Percentiles rank a stretch among this genome's conserved stretches.
Conservation (phyloP, 768 basidiomycete species). For the Tephrocybe sp. region DNA sequence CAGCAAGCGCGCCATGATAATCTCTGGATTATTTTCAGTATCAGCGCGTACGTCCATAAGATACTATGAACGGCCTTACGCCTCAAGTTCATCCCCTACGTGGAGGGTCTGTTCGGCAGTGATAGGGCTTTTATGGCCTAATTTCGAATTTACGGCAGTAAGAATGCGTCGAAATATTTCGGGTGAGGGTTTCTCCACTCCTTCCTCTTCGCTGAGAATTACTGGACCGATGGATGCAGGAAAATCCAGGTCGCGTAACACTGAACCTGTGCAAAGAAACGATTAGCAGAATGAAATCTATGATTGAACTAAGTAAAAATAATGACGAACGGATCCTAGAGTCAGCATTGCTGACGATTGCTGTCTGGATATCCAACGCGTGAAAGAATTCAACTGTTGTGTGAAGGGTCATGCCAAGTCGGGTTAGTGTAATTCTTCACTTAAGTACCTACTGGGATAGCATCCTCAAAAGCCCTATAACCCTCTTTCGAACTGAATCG, state of each 20-base stretch:
- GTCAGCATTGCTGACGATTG: constrained; percentile 74
- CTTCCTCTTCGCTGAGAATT: constrained; percentile 69
- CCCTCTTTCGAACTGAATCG: constrained; percentile 73
- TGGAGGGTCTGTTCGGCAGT: constrained; percentile 53
- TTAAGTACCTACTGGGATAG: constrained; percentile 41
- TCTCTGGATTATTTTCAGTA: constrained; percentile 10
- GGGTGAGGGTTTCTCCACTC: constrained; percentile 65
- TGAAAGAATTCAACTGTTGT: too few species aligned
- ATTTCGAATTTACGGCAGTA: constrained; percentile 26
- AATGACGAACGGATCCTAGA: constrained; percentile 60
- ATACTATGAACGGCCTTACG: constrained; percentile 49
- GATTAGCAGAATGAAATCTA: constrained; percentile 1
- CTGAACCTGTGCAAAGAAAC: constrained; percentile 31
- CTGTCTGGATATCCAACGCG: constrained; percentile 46
- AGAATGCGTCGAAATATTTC: constrained; percentile 57
- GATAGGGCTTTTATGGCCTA: constrained; percentile 23
- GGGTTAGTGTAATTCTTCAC: too few species aligned
- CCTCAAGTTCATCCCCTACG: constrained; percentile 72
- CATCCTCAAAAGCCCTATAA: constrained; percentile 61
- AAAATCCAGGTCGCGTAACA: constrained; percentile 64
- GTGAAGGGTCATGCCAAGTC: too few species aligned
- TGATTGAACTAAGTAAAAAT: neutral
- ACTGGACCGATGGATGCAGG: constrained; percentile 49
- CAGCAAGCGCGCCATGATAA: constrained; percentile 19
- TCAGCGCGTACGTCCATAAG: neutral